Base-by-base conservation (phyloP, 2,329 filamentous ascomycete genomes). In the Sclerotinia spermophila region DNA sequence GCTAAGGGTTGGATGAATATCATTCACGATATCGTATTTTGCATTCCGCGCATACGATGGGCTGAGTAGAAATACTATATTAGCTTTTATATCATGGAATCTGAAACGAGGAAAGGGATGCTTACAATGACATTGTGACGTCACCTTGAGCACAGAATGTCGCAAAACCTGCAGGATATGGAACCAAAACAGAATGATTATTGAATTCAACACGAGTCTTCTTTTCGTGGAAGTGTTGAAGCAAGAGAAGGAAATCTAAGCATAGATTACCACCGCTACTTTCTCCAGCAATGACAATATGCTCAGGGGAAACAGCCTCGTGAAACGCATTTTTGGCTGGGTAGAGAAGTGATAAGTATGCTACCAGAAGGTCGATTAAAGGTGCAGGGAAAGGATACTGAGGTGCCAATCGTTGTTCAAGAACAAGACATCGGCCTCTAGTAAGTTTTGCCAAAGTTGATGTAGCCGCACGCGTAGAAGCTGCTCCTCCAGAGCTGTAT, bases 281-380 rank as follows among this genome's bases (percentile, higher is more conserved):
- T 51, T 66, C 62, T 27, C 62, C 62, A 3, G 62, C 35, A 24
- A 66, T 53, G 6, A 53, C 19, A 53, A 66, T 66, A 66, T 66
- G 6, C 21, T 21, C 62, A 13, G 42, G 27, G 8, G 11, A 19
- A 5, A 55, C 42, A 38, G 62, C 30, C 27, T 53, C 62, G 24
- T 66, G 62, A 51, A 66, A 66, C 3, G 62, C 62, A 51, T 55
- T 27, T 30, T 51, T 35, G 6, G 62, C 19, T 38, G 62, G 62
- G 24, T 66, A 53, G 3, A 55, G 45, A 35, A 66, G 48, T 53
- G 62, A 66, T 17, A 66, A 30, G 19, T 66, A 66, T 66, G 62
- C 62, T 27, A 66, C 44, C 17, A 66, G 38, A 53, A 66, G n/a
- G 15, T 66, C 62, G 30, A 66, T 51, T 24, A 66, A 38, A 24